Percentiles rank a stretch among this genome's conserved stretches.
These are phyloP conservation scores for Haematococcus sp. DNA, from an alignment of 139 green algal species.

Conservation along the genomic window DNA sequence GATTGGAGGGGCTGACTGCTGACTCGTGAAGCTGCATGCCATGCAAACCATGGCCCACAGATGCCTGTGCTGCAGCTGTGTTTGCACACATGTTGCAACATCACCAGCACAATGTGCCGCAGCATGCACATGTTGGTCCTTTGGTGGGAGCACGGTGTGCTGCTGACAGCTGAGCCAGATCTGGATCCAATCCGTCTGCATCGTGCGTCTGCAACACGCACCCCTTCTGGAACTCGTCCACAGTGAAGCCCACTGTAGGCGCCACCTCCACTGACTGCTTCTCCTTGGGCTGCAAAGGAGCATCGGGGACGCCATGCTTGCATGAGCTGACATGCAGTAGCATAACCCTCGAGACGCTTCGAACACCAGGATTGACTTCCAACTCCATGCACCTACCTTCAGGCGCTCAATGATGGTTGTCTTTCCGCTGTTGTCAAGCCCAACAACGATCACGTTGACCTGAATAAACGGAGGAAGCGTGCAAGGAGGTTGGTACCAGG, in stretches of 20 bases:
- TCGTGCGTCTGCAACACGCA: conserved; percentile 17
- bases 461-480: conserved; percentile 21
- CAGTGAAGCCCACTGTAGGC: conserved; percentile 72
- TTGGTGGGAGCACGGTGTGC: background rate
- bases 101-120: too few relatives aligned
- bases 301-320: too few relatives aligned
- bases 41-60: too few relatives aligned
- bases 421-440: conserved; percentile 83
- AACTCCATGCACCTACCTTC: conserved; percentile 44
- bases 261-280: conserved; percentile 52
- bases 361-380: background rate
- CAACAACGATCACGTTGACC: conserved; percentile 78
- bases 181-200: background rate
- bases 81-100: too few relatives aligned
- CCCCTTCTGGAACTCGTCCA: conserved; percentile 66
- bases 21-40: too few relatives aligned
- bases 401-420: conserved; percentile 74
- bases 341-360: background rate
- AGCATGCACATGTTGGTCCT: too few relatives aligned
- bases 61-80: too few relatives aligned
- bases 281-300: conserved; percentile 41
- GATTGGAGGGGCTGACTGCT: background rate
- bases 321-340: too few relatives aligned
- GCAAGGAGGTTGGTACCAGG: background rate
- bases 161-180: background rate